A percentile compares a stretch with the other conserved stretches of the same genome.
Evolutionary conservation across 345 rosid genomes (phyloP).

Genomic region (Erysimum cheiranthoides): DNA sequence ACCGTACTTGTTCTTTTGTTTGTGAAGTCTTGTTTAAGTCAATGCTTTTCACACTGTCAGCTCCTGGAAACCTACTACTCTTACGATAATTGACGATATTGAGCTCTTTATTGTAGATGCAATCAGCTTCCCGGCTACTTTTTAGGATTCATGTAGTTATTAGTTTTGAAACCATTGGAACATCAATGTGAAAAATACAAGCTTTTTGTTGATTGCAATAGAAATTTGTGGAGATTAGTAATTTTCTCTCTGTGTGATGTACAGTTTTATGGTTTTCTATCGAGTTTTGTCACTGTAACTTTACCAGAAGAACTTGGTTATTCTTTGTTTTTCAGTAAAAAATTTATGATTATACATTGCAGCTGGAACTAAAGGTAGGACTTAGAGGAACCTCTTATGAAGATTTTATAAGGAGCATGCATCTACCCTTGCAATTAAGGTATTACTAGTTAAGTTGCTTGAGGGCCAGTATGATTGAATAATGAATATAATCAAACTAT

Average conservation of each 20-base stretch:
- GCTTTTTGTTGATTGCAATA: constrained; percentile 4
- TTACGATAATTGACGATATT: not conserved
- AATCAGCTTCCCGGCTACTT: not conserved
- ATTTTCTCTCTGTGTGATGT: not conserved
- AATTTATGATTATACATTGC: constrained; percentile 32
- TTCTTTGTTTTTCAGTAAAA: not conserved
- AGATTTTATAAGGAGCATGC: constrained; percentile 84
- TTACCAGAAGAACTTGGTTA: not conserved
- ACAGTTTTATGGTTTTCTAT: not conserved
- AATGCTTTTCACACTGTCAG: not conserved
- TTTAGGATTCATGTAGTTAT: not conserved
- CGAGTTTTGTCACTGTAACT: not conserved
- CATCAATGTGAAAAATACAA: not conserved
- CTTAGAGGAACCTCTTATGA: constrained; percentile 93
- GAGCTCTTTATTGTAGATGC: not conserved
- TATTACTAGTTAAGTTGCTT: constrained; percentile 42
- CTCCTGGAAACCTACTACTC: not conserved
- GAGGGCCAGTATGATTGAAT: constrained; percentile 5
- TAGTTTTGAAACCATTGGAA: not conserved
- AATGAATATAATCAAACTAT: not conserved
- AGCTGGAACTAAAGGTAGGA: constrained; percentile 94
- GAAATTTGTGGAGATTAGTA: not conserved
- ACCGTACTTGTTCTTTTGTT: constrained; percentile 5
- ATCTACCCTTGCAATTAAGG: constrained; percentile 91
- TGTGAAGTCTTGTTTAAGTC: constrained; percentile 5